These are phyloP conservation scores for Aspergillus brunneoviolaceus DNA, from an alignment of 2,329 filamentous ascomycete genomes.

Conservation along the genomic window DNA sequence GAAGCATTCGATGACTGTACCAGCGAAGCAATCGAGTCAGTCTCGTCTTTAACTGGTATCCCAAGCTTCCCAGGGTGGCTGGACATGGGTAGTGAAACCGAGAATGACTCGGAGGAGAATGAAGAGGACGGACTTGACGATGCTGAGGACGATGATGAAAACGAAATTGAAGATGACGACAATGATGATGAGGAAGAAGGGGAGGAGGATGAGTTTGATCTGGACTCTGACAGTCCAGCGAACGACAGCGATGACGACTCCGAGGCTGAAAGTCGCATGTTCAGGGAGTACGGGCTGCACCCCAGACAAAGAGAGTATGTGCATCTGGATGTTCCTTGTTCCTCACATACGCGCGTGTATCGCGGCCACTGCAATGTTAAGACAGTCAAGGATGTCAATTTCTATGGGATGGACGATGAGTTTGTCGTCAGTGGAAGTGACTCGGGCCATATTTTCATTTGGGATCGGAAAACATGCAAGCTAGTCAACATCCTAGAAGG, in stretches of 20 bases:
- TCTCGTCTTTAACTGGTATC: background rate
- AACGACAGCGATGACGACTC: constrained; percentile 22
- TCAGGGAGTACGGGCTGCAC: constrained; percentile 52
- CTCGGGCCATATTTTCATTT: constrained; percentile 67
- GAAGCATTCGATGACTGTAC: background rate
- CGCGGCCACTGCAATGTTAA: constrained; percentile 66
- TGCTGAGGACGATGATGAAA: constrained; percentile 32
- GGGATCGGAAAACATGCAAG: constrained; percentile 62
- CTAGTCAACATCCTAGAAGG: constrained; percentile 66
- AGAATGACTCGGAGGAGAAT: constrained; percentile 28
- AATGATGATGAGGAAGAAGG: constrained; percentile 5
- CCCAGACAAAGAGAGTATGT: constrained; percentile 52
- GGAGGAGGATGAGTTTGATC: constrained; percentile 5
- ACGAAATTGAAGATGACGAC: constrained; percentile 14
- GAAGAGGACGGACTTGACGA: constrained; percentile 29
- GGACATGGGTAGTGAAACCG: constrained; percentile 23
- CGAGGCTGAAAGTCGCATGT: constrained; percentile 39
- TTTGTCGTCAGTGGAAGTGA: constrained; percentile 68
- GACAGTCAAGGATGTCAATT: constrained; percentile 70
- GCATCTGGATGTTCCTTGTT: constrained; percentile 56
- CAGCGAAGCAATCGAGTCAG: constrained; percentile 23
- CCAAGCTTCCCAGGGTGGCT: background rate
- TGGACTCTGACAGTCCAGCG: background rate
- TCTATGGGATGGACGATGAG: constrained; percentile 65
- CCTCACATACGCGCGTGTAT: constrained; percentile 58